These are phyloP conservation scores for Botryosphaeria dothidea DNA, from an alignment of 2,329 filamentous ascomycete species.

Conservation along the genomic window DNA sequence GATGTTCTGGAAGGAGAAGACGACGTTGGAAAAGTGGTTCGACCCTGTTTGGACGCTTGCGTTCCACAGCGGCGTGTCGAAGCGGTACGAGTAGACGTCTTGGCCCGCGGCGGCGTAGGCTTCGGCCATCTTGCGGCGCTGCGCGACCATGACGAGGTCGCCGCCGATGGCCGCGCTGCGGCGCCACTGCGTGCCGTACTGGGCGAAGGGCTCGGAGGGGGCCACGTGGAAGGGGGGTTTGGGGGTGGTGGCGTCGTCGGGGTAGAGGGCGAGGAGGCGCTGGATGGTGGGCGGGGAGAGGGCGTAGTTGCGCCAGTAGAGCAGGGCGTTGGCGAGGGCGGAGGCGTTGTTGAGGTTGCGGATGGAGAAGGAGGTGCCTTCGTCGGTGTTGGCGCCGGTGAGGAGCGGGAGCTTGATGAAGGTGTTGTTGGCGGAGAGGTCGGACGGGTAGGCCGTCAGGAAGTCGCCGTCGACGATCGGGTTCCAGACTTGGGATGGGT, in stretches of 20 bases:
- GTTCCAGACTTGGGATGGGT: slow-evolving; percentile 23
- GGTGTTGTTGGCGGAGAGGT: slow-evolving; percentile 43
- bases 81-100: slow-evolving; percentile 58
- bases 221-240: slow-evolving; percentile 15
- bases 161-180: slow-evolving; percentile 50
- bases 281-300: slow-evolving; percentile 35
- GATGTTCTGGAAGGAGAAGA: slow-evolving; percentile 43
- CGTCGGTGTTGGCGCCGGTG: slow-evolving; percentile 64
- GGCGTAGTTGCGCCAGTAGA: slow-evolving; percentile 30
- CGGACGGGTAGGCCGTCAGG: slow-evolving; percentile 26
- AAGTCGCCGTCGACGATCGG: slow-evolving; percentile 31
- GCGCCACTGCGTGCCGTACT: slow-evolving; percentile 45
- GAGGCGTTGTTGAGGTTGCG: slow-evolving; percentile 56
- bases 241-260: slow-evolving; percentile 26
- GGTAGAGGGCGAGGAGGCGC: slow-evolving; percentile 32
- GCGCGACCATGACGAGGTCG: slow-evolving; percentile 54
- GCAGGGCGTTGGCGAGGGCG: slow-evolving; percentile 49
- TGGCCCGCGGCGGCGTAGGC: slow-evolving; percentile 46
- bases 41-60: slow-evolving; percentile 41
- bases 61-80: slow-evolving; percentile 53
- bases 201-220: background rate
- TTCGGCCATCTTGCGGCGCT: slow-evolving; percentile 51
- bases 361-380: slow-evolving; percentile 60
- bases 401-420: slow-evolving; percentile 66
- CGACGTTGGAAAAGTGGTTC: slow-evolving; percentile 51